Conservation (phyloP, 2,329 filamentous ascomycete genomes). For the Fusarium hainanense region DNA sequence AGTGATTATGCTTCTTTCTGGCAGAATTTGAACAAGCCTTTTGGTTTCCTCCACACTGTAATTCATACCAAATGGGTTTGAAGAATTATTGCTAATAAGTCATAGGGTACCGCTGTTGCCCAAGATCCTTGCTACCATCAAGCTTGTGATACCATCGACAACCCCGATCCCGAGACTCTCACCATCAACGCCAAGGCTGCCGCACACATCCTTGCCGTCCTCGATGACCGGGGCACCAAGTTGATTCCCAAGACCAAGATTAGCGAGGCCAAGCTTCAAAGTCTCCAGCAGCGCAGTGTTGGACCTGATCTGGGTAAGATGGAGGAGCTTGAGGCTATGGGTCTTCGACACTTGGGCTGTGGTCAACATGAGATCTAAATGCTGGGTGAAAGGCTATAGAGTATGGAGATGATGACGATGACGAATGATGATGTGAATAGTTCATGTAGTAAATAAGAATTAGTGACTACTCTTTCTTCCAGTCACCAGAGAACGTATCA, state of each 20-base stretch:
- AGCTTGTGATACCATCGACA: constrained; percentile 52
- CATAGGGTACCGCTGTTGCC: constrained; percentile 35
- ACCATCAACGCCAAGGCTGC: constrained; percentile 52
- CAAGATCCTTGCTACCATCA: constrained; percentile 48
- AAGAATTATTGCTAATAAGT: not conserved
- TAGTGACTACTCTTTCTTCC: not conserved
- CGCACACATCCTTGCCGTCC: constrained; percentile 56
- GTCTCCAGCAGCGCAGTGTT: constrained; percentile 25
- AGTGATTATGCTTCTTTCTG: constrained; percentile 42
- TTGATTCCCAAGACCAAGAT: constrained; percentile 44
- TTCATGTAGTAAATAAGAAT: not conserved
- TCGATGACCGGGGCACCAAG: constrained; percentile 39
- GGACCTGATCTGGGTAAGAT: constrained; percentile 41
- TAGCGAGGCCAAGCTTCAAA: constrained; percentile 17
- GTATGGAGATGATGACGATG: not conserved
- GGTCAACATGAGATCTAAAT: constrained; percentile 39
- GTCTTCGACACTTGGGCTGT: constrained; percentile 51
- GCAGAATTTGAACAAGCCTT: constrained; percentile 46
- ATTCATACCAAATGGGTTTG: rapidly evolving
- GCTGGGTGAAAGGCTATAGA: too few species aligned
- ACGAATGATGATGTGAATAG: not conserved
- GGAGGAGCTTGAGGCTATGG: constrained; percentile 50
- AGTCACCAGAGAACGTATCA: not conserved
- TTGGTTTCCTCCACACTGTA: constrained; percentile 39
- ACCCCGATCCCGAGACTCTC: constrained; percentile 51